These are phyloP conservation scores for Exobasidium cylindrosporum DNA, from an alignment of 1,284 basidiomycete genomes.

Conservation along the genomic window DNA sequence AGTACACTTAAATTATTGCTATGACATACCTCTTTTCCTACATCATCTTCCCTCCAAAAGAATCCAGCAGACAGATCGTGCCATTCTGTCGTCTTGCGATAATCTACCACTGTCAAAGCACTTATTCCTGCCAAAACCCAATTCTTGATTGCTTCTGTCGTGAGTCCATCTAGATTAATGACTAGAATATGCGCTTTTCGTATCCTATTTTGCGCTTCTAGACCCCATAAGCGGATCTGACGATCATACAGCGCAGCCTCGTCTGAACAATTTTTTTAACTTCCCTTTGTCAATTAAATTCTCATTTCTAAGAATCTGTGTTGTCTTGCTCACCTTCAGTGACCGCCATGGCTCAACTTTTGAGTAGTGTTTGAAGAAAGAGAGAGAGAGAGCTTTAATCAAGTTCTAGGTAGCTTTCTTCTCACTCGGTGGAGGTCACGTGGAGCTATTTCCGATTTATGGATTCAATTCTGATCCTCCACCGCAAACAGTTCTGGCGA, in stretches of 20 bases:
- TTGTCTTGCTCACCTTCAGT: neutral
- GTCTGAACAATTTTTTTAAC: no score
- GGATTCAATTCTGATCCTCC: neutral
- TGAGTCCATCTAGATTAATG: slow-evolving; percentile 74
- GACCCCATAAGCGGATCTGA: slow-evolving; percentile 94
- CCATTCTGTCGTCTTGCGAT: slow-evolving; percentile 48
- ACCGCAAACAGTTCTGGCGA: neutral
- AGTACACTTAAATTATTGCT: no score
- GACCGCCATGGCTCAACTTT: neutral
- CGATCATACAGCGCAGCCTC: slow-evolving; percentile 89
- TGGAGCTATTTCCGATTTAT: neutral
- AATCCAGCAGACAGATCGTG: slow-evolving; percentile 86
- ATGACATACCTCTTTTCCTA: slow-evolving; percentile 61
- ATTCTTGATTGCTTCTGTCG: slow-evolving; percentile 97
- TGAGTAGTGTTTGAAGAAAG: neutral
- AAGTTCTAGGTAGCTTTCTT: neutral
- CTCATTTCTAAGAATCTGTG: no score
- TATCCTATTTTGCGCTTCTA: slow-evolving; percentile 76
- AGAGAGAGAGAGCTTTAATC: neutral
- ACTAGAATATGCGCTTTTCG: slow-evolving; percentile 78
- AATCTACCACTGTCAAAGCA: slow-evolving; percentile 62
- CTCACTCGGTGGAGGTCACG: neutral
- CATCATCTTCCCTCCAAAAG: slow-evolving; percentile 87
- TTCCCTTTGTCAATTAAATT: no score
- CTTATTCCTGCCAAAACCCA: slow-evolving; percentile 64